Evolutionary conservation across 495 filamentous ascomycete species (phyloP), one percentile per base, ranked within the genome.

Genomic region (Penicillium argentinense): DNA sequence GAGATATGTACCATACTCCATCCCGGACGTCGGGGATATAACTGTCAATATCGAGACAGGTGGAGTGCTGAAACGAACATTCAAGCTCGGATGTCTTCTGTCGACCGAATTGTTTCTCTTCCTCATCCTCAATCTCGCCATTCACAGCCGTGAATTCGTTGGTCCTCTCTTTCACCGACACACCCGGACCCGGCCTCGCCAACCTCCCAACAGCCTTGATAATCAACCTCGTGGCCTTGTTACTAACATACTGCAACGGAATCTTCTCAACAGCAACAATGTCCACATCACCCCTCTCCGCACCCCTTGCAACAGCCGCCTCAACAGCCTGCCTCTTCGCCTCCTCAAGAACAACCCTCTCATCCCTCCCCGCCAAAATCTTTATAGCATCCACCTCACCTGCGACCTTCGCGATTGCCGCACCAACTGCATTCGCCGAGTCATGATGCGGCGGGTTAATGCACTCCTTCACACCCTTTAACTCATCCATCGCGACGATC

Each of bases 341-440:
- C 33, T 64, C 62, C 21, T 68, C 70, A 5, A 64, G 44, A 19
- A 63, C 64, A 21, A 57, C 26, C 4, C 51, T 53, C 32, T 66
- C 60, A 18, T 62, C 59, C 23, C 65, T 51, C 36, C 69, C 54
- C 24, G 47, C 59, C 4, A 68, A 55, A n/a, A 63, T 66, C 49
- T 69, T 60, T 32, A 78, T 67, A 14, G 70, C 62, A 49, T 78
- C 74, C 12, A 75, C 62, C 7, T 68, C 70, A 3, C 71, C 77
- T 18, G 69, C 72, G 18, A 80, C 74, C 43, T 74, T 70, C 11
- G 75, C 49, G 49, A 72, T 77, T 0, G 79, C 79, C 12, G 78
- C 77, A 9, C 78, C 78, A 18, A 82, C 74, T 3, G 78, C 76
- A 54, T 82, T 82, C 4, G 77, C 78, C 6, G 76, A 71, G 25